Evolutionary conservation across 2,329 filamentous ascomycete genomes (phyloP).

Genomic region (Alternaria metachromatica): DNA sequence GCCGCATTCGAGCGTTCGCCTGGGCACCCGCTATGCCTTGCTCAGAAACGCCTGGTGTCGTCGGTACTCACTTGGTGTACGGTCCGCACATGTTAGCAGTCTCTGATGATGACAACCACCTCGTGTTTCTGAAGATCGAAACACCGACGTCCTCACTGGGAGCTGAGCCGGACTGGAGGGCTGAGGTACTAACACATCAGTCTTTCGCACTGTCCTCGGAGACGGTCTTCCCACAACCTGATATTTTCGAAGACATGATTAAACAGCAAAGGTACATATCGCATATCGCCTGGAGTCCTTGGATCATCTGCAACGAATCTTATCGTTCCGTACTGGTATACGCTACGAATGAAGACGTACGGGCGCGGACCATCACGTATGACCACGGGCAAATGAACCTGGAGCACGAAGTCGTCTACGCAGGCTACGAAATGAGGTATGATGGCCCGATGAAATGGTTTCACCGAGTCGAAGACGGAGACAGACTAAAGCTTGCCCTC

Average conservation of each 20-base stretch:
- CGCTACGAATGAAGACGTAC: conserved; percentile 43
- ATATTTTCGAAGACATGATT: conserved; percentile 39
- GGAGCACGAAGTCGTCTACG: conserved; percentile 32
- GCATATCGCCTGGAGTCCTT: conserved; percentile 51
- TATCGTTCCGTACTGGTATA: conserved; percentile 45
- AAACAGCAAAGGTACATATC: conserved; percentile 42
- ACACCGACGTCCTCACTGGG: conserved; percentile 48
- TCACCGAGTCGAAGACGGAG: conserved; percentile 17
- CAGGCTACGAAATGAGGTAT: conserved; percentile 27
- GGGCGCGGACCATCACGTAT: conserved; percentile 30
- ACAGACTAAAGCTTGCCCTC: conserved; percentile 35
- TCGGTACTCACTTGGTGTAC: conserved; percentile 37
- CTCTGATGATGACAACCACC: conserved; percentile 52
- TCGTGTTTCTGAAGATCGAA: conserved; percentile 46
- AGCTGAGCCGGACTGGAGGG: conserved; percentile 33
- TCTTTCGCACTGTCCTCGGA: conserved; percentile 21
- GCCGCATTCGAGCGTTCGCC: conserved; percentile 51
- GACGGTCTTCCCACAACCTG: conserved; percentile 18
- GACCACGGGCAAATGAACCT: conserved; percentile 20
- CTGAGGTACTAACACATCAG: conserved; percentile 36
- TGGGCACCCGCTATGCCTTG: conserved; percentile 46
- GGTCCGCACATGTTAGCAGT: conserved; percentile 46
- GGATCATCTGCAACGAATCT: conserved; percentile 27
- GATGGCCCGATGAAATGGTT: conserved; percentile 42
- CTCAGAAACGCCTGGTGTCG: conserved; percentile 8